Percentiles rank a stretch among this genome's conserved stretches.
Conservation (phyloP, 768 basidiomycete species). For the Phlegmacium glaucopus region DNA sequence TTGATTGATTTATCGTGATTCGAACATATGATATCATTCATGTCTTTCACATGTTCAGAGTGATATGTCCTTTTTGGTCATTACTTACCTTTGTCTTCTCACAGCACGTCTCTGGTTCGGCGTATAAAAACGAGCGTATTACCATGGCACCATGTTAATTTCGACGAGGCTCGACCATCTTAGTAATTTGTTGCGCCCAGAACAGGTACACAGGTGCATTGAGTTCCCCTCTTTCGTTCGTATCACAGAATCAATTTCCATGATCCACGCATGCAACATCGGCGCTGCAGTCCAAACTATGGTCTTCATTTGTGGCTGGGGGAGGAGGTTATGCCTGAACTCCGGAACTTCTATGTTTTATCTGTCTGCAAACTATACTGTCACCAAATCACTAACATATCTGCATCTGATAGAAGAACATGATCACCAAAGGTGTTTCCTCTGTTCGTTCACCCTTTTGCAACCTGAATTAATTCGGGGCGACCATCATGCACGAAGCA, state of each 20-base stretch:
- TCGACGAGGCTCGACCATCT: constrained; percentile 72
- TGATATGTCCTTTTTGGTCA: too few relatives aligned
- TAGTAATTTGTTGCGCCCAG: constrained; percentile 60
- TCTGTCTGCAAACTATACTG: too few relatives aligned
- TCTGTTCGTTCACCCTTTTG: constrained; percentile 93
- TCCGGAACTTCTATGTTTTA: too few relatives aligned
- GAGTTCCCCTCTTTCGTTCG: neutral
- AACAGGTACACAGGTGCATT: too few relatives aligned
- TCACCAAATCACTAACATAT: neutral
- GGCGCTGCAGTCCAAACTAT: too few relatives aligned
- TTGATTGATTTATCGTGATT: too few relatives aligned
- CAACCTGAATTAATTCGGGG: constrained; percentile 62
- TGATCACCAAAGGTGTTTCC: constrained; percentile 81
- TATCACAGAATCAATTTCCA: neutral
- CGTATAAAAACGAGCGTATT: constrained; percentile 95
- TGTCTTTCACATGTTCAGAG: too few relatives aligned
- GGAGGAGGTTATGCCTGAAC: too few relatives aligned
- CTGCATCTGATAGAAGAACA: constrained; percentile 50
- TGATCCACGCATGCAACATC: neutral
- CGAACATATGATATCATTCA: too few relatives aligned
- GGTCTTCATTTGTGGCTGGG: too few relatives aligned
- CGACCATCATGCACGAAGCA: constrained; percentile 54
- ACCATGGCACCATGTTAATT: constrained; percentile 98
- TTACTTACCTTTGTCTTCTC: neutral
- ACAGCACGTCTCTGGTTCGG: constrained; percentile 89